phyloP scores from a whole-genome alignment of 2,329 filamentous ascomycete species.

The Venturia oleaginea region DNA sequence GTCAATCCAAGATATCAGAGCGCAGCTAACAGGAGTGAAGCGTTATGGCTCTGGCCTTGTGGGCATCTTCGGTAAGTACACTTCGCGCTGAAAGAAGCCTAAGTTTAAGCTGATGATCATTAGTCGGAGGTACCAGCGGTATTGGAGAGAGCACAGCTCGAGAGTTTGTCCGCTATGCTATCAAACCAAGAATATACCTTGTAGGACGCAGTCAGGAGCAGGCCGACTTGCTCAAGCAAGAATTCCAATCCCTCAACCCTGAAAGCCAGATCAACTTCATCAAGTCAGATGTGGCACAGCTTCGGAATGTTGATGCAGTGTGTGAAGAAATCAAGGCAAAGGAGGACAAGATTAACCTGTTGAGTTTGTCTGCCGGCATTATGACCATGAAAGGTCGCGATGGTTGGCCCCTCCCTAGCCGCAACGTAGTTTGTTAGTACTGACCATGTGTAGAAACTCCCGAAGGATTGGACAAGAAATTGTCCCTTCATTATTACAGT shows the following conservation, averaged over 20 bases:
- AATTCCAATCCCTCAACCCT: conserved; percentile 31
- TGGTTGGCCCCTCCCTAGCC: conserved; percentile 14
- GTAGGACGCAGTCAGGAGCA: conserved; percentile 33
- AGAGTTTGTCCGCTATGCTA: conserved; percentile 33
- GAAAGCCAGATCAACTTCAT: conserved; percentile 32
- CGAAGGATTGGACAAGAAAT: conserved; percentile 29
- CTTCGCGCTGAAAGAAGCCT: neutral
- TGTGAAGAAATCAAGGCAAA: conserved; percentile 40
- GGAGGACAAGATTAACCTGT: conserved; percentile 45
- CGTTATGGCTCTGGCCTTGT: conserved; percentile 21
- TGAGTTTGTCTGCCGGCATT: conserved; percentile 46
- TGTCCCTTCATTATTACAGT: conserved; percentile 27
- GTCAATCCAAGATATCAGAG: conserved; percentile 10
- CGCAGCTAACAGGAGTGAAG: conserved; percentile 7
- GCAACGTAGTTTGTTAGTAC: neutral
- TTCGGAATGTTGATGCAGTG: conserved; percentile 34
- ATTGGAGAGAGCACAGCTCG: conserved; percentile 35
- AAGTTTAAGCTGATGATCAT: neutral
- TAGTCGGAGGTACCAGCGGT: conserved; percentile 34
- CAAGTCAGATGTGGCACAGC: conserved; percentile 31
- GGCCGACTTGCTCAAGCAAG: conserved; percentile 27
- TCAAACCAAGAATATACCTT: conserved; percentile 33
- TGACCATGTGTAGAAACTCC: conserved; percentile 19
- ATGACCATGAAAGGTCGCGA: conserved; percentile 33
- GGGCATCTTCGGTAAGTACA: conserved; percentile 22